Conservation (phyloP, 768 basidiomycete species). For the Boletus edulis region DNA sequence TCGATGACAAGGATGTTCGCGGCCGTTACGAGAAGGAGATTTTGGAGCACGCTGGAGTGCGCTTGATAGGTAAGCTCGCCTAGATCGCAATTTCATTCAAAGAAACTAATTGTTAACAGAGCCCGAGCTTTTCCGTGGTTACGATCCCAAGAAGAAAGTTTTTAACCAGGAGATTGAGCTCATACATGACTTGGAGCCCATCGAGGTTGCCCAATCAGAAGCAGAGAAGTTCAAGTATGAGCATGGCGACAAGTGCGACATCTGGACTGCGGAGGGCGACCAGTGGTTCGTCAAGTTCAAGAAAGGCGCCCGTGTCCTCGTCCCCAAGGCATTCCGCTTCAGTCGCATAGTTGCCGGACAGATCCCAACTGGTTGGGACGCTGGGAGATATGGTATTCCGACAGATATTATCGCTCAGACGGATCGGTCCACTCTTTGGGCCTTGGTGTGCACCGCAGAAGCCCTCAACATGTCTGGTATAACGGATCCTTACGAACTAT, state of each 20-base stretch:
- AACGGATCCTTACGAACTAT: constrained; percentile 97
- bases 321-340: constrained; percentile 96
- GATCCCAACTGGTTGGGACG: constrained; percentile 96
- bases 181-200: constrained; percentile 92
- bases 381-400: constrained; percentile 95
- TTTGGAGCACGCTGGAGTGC: constrained; percentile 85
- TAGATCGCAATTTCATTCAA: background rate
- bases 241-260: constrained; percentile 94
- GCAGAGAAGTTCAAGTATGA: constrained; percentile 95
- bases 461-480: constrained; percentile 96
- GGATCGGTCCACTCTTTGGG: constrained; percentile 93
- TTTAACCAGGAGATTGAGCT: constrained; percentile 98
- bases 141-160: constrained; percentile 95
- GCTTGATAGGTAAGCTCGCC: constrained; percentile 77
- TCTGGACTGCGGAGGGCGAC: constrained; percentile 89
- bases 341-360: constrained; percentile 94
- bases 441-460: constrained; percentile 90
- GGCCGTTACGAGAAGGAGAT: constrained; percentile 95
- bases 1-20: constrained; percentile 97
- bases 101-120: constrained; percentile 47
- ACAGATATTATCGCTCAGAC: constrained; percentile 94
- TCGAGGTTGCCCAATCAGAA: constrained; percentile 89
- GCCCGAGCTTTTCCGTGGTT: constrained; percentile 96
- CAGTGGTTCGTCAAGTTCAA: constrained; percentile 99
- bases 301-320: constrained; percentile 89